Evolutionary conservation across 306 rosid species (phyloP), one percentile per base, ranked within the genome.

Genomic region (Gillenia trifoliata): DNA sequence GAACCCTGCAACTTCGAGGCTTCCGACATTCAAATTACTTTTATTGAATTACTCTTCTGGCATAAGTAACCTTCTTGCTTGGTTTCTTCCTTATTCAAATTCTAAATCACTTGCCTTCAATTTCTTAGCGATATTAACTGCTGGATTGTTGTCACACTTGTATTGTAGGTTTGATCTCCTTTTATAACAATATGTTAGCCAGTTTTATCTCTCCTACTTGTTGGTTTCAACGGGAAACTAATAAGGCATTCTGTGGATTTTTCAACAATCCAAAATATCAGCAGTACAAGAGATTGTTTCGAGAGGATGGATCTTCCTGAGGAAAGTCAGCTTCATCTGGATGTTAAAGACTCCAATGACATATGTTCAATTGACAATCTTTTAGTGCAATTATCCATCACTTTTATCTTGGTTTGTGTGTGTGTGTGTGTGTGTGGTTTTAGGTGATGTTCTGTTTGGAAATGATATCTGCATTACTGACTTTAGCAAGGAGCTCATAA

Each of bases 221-320:
- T 78, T 84, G 78, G 52, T 78, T 86, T 77, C 78, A 61, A 83
- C 87, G 98, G 83, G 98, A 93, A 86, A 81, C 77, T 72, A 91
- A 91, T 57, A 93, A 93, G 83, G 96, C 98, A 31, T 91, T 93
- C 75, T 89, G 97, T 80, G 98, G 97, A 74, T 93, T 83, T 78
- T 85, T 47, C 66, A 79, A 76, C 89, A 81, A 69, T 80, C n/a
- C 81, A 33, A 87, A 83, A 41, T 70, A 72, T 80, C 75, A 77
- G 64, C 83, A 59, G 40, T 76, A 80, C 76, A 72, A 76, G 75
- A 82, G 81, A 59, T 82, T 80, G 54, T 76, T 84, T 68, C 76
- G 2, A 65, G 83, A 83, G 73, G 81, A 77, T 30, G 88, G 75
- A 52, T 75, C 60, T 68, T 77, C 76, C 19, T n/a, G n/a, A n/a